phyloP scores from a whole-genome alignment of 192 early-diverging fungal genomes.

The Helicostylum pulchrum region DNA sequence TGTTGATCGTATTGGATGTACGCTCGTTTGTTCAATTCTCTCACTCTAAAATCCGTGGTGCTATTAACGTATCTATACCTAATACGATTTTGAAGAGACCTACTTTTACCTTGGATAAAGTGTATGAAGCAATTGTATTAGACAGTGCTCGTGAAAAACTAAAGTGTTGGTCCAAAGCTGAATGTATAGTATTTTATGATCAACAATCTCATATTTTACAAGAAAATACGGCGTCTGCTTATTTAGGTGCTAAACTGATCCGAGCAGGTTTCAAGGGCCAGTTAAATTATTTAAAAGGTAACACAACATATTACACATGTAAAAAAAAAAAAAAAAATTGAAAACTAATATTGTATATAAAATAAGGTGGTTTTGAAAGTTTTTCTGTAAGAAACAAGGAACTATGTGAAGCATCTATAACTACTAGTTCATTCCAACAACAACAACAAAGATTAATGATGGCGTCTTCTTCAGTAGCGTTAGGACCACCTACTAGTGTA shows the following conservation, averaged over 20 bases:
- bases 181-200: conserved; percentile 70
- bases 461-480: neutral
- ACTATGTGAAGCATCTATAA: neutral
- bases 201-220: conserved; percentile 45
- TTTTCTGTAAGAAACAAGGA: conserved; percentile 29
- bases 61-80: conserved; percentile 69
- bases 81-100: conserved; percentile 69
- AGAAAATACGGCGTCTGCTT: conserved; percentile 47
- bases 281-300: conserved; percentile 48
- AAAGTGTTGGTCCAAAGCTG: conserved; percentile 49
- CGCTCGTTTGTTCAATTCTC: conserved; percentile 60
- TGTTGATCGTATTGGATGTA: conserved; percentile 55
- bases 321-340: conserved; percentile 4
- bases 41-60: conserved; percentile 45
- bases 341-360: neutral
- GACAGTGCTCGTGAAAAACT: conserved; percentile 48
- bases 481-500: conserved; percentile 10
- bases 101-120: conserved; percentile 60
- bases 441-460: neutral
- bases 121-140: conserved; percentile 54
- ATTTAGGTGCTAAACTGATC: conserved; percentile 62
- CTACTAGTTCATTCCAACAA: neutral
- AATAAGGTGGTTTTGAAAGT: conserved; percentile 48
- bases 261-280: conserved; percentile 46
- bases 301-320: conserved; percentile 3